Evolutionary conservation across 108 stramenopile species (phyloP), one percentile per base, ranked within the genome.

Genomic region (Ochromonas danica): DNA sequence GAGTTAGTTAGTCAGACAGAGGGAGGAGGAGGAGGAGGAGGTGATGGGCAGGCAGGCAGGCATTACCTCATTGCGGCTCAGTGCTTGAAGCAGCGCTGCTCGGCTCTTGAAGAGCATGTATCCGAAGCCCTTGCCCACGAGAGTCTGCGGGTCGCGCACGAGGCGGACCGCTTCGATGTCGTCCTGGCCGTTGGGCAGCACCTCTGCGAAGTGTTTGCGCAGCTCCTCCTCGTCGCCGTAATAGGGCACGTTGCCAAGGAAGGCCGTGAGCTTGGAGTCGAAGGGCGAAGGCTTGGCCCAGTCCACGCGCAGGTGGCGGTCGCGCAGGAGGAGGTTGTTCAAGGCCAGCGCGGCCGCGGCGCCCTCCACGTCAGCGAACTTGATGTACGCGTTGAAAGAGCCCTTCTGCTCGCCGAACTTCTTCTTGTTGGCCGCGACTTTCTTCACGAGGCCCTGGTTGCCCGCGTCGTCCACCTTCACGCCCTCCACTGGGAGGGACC

Each of bases 361-460:
- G 40, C 79, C 71, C 0, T 78, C 62, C 28, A 28, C 39, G 1
- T 43, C 61, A 28, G 42, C 41, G 40, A 80, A 84, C 31, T 82
- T 81, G 30, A 84, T 43, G 78, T 84, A 84, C 35, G 84, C 84
- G 72, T 84, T 84, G 2, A 84, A 82, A 62, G 81, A 82, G 42
- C 79, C 83, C 82, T 84, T 84, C 10, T 72, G 35, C 31, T 83
- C 82, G 38, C 81, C 79, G 22, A 84, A 62, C 45, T 80, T 80
- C 27, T 80, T 78, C 40, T 72, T 80, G 83, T 83, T 83, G 1
- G 79, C 82, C 36, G 78, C 82, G 17, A 83, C 81, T 41, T 83
- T 84, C 41, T 71, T 67, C 3, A 83, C 82, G 41, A 84, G 33
- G 71, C 41, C 31, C 82, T 84, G 83, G 30, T 85, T 81, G 40